A percentile compares a stretch with the other conserved stretches of the same genome.
Evolutionary conservation across 495 filamentous ascomycete genomes (phyloP).

Genomic region (Penicillium antarcticum): DNA sequence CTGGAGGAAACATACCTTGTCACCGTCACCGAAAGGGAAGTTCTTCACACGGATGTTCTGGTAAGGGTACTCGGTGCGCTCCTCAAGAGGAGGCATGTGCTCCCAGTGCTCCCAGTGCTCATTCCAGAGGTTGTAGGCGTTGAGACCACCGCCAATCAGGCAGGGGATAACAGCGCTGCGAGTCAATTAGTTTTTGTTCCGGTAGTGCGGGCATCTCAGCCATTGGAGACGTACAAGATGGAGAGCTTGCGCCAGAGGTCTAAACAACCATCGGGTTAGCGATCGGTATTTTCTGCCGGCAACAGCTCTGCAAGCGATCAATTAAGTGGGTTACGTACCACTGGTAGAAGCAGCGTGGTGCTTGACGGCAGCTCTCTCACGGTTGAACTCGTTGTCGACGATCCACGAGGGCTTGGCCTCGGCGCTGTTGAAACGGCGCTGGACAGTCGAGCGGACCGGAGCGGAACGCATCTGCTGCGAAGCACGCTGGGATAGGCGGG

Average conservation of each 20-base stretch:
- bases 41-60: conserved; percentile 91
- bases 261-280: conserved; percentile 45
- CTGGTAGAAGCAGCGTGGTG: conserved; percentile 76
- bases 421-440: conserved; percentile 68
- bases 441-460: conserved; percentile 54
- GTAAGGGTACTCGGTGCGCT: conserved; percentile 85
- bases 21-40: conserved; percentile 87
- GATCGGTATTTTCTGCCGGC: neutral
- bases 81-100: conserved; percentile 83
- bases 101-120: conserved; percentile 96
- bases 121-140: conserved; percentile 85
- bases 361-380: conserved; percentile 79
- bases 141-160: conserved; percentile 66
- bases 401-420: conserved; percentile 45
- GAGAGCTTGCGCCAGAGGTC: conserved; percentile 93
- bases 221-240: conserved; percentile 67
- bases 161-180: conserved; percentile 63
- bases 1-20: conserved; percentile 64
- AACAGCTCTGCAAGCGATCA: neutral
- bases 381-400: conserved; percentile 81
- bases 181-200: conserved; percentile 10
- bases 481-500: conserved; percentile 58
- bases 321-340: conserved; percentile 51
- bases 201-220: neutral
- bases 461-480: conserved; percentile 51